A percentile compares a stretch with the other conserved stretches of the same genome.
phyloP scores from a whole-genome alignment of 306 rosid genomes.

The Mucuna pruriens region DNA sequence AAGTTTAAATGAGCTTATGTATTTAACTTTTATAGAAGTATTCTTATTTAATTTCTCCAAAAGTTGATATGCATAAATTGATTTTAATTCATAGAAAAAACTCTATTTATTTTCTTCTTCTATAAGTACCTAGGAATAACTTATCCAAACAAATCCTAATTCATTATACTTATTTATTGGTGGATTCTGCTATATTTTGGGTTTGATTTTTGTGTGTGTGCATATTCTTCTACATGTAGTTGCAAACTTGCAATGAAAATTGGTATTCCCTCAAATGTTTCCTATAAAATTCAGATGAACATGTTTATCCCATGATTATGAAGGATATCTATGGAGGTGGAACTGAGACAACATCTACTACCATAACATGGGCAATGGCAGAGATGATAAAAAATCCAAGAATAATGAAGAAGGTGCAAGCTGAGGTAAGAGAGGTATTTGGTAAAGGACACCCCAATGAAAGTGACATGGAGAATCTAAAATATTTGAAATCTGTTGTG shows the following conservation, averaged over 20 bases:
- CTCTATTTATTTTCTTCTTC: no score
- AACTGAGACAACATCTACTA: slow-evolving; percentile 44
- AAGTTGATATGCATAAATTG: no score
- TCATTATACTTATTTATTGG: background rate
- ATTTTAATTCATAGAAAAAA: no score
- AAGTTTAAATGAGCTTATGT: no score
- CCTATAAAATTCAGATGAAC: background rate
- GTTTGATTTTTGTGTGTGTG: background rate
- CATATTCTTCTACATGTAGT: background rate
- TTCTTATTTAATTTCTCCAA: no score
- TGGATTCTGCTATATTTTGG: background rate
- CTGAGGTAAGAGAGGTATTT: slow-evolving; percentile 31
- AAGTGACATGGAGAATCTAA: slow-evolving; percentile 26
- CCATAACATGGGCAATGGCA: slow-evolving; percentile 47
- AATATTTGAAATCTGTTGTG: slow-evolving; percentile 45
- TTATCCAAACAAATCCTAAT: no score
- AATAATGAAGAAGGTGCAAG: slow-evolving; percentile 45
- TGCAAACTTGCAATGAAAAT: background rate
- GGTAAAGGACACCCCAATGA: slow-evolving; percentile 6
- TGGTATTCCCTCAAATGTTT: background rate
- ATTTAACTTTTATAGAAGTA: no score
- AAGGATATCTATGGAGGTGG: slow-evolving; percentile 41
- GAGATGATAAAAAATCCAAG: slow-evolving; percentile 40
- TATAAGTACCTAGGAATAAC: no score
- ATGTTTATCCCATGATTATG: background rate